Evolutionary conservation across 352 stramenopile species (phyloP), one percentile per base, ranked within the genome.

Genomic region (Phytopythium cucurbitacearum): DNA sequence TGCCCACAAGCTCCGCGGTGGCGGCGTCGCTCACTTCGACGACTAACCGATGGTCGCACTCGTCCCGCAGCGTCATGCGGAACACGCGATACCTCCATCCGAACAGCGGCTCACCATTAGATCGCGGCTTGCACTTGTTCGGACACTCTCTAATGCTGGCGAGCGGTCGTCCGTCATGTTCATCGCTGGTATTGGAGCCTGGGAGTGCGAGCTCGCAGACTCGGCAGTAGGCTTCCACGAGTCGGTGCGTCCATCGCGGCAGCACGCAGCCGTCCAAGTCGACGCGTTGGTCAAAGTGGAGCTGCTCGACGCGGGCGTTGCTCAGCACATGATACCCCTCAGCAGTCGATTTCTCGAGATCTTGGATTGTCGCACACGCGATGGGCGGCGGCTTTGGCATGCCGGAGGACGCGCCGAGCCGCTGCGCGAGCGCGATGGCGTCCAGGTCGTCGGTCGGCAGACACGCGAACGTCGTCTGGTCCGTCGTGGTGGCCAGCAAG

Each of bases 401-500:
- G 15, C 37, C 21, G 5, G 15, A 28, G 21, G 21, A 28, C 21
- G 39, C 12, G 43, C 21, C 45, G 12, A 69, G 16, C 48, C 42
- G 60, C 9, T 58, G 57, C 38, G 63, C 56, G n/a, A 79, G 36
- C 43, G 62, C 53, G 32, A 69, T 54, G 0, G 59, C 60, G 28
- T 75, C 57, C 36, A 47, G 32, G 40, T 73, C 60, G 9, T 57
- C 33, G 33, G 37, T 38, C 10, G 73, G 57, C 9, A 78, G 44
- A 13, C 78, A 59, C 5, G 48, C 42, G 48, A 86, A 80, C 37
- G 59, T 63, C 35, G 76, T 84, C 21, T 81, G 64, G 7, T 73
- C 68, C 15, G 76, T 89, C 13, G 76, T 84, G 49, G 83, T 82
- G 37, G 70, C 79, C 7, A 86, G 38, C 48, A 89, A 57, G n/a